Evolutionary conservation across 176 grass and related monocot species (phyloP).

Genomic region (Elaeis guineensis): DNA sequence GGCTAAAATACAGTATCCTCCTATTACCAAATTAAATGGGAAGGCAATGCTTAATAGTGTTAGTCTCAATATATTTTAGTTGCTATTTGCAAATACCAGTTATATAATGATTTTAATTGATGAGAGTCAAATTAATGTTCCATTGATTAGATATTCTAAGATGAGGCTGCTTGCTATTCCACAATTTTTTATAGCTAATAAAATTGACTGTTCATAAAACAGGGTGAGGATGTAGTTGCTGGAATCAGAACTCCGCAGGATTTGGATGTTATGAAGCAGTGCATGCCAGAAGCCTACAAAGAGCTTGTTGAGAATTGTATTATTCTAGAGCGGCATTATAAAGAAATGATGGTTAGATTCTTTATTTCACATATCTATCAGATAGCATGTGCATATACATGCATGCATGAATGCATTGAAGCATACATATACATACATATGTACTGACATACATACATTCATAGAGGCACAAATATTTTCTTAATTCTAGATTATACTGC

Average conservation of each 20-base stretch:
- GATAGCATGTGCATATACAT: no score
- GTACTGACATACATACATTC: no score
- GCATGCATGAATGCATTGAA: no score
- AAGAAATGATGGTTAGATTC: conserved; percentile 85
- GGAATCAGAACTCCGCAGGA: conserved; percentile 92
- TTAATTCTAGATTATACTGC: no score
- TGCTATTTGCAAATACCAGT: no score
- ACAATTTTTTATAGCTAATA: background rate
- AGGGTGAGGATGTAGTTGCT: conserved; percentile 98
- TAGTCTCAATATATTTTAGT: no score
- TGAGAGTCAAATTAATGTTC: background rate
- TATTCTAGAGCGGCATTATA: conserved; percentile 88
- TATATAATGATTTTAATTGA: no score
- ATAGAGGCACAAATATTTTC: no score
- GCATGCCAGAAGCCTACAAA: conserved; percentile 60
- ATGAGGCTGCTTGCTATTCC: background rate
- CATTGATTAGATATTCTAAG: background rate
- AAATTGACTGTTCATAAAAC: background rate
- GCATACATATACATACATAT: no score
- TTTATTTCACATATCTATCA: background rate
- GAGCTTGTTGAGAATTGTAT: conserved; percentile 92
- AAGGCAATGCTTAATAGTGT: no score
- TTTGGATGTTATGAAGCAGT: conserved; percentile 62
- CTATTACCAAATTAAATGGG: no score
- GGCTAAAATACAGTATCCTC: no score